Conservation (phyloP, 2,329 filamentous ascomycete genomes). For the Pseudogymnoascus sp. region DNA sequence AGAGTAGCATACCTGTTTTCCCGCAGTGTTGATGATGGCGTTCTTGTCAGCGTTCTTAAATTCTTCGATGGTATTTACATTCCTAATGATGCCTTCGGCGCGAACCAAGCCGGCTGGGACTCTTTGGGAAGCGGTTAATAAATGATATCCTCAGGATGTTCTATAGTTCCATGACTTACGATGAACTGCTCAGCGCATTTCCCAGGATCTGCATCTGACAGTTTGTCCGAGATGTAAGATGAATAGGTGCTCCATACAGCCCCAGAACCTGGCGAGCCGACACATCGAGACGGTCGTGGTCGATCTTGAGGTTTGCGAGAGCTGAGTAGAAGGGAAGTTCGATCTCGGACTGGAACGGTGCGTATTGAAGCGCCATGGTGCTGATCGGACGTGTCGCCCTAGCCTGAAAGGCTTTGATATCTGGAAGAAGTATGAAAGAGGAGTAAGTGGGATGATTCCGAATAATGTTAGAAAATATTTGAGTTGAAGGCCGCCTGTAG, state of each 20-base stretch:
- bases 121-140: slow-evolving; percentile 35
- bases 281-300: slow-evolving; percentile 94
- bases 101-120: slow-evolving; percentile 64
- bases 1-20: slow-evolving; percentile 54
- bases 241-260: slow-evolving; percentile 67
- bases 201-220: slow-evolving; percentile 86
- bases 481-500: neutral
- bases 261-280: slow-evolving; percentile 80
- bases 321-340: slow-evolving; percentile 92
- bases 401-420: neutral
- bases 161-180: slow-evolving; percentile 47
- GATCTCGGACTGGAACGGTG: slow-evolving; percentile 86
- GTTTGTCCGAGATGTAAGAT: slow-evolving; percentile 40
- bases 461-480: neutral
- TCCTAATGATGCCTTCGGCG: slow-evolving; percentile 89
- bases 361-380: slow-evolving; percentile 55
- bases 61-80: slow-evolving; percentile 91
- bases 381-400: slow-evolving; percentile 1
- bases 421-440: neutral
- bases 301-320: slow-evolving; percentile 87
- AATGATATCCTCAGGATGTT: neutral
- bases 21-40: slow-evolving; percentile 69
- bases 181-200: slow-evolving; percentile 72
- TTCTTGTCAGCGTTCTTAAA: slow-evolving; percentile 78
- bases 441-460: neutral